phyloP scores from a whole-genome alignment of 2,329 filamentous ascomycete genomes.

The Colletotrichum siamense region DNA sequence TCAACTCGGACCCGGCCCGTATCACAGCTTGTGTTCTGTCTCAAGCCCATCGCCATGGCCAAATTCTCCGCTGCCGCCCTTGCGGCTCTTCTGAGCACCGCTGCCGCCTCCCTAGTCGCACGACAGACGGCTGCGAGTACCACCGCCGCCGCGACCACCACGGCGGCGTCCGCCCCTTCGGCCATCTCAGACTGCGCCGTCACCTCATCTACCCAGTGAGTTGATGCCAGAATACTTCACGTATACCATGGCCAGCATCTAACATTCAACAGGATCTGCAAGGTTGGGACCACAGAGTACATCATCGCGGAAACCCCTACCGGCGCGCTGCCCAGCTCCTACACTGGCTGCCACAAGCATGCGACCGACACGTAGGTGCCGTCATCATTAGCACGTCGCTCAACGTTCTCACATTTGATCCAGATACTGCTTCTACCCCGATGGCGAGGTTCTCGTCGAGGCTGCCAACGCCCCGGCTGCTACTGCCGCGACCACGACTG shows the following conservation, averaged over 20 bases:
- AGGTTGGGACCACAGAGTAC: slow-evolving; percentile 19
- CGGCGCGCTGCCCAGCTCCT: slow-evolving; percentile 32
- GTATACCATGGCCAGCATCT: background rate
- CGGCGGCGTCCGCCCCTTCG: background rate
- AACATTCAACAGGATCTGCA: slow-evolving; percentile 6
- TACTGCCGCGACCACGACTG: slow-evolving; percentile 10
- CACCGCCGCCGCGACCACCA: slow-evolving; percentile 19
- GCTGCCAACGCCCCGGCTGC: slow-evolving; percentile 21
- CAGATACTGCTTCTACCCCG: slow-evolving; percentile 49
- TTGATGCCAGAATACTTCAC: background rate
- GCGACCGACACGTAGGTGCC: slow-evolving; percentile 50
- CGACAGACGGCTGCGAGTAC: slow-evolving; percentile 37
- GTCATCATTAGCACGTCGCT: background rate
- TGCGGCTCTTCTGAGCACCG: slow-evolving; percentile 13
- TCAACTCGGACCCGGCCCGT: background rate
- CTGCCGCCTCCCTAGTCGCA: slow-evolving; percentile 23
- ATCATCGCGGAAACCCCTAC: slow-evolving; percentile 12
- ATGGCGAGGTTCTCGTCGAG: slow-evolving; percentile 47
- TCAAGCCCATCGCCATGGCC: background rate
- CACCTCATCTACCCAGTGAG: slow-evolving; percentile 22
- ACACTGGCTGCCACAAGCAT: slow-evolving; percentile 56
- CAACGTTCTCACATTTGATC: background rate
- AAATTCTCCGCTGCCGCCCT: slow-evolving; percentile 7
- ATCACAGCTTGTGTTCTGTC: background rate
- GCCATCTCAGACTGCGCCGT: slow-evolving; percentile 20